Conservation (phyloP, 768 basidiomycete genomes). For the Scleroderma citrinum region DNA sequence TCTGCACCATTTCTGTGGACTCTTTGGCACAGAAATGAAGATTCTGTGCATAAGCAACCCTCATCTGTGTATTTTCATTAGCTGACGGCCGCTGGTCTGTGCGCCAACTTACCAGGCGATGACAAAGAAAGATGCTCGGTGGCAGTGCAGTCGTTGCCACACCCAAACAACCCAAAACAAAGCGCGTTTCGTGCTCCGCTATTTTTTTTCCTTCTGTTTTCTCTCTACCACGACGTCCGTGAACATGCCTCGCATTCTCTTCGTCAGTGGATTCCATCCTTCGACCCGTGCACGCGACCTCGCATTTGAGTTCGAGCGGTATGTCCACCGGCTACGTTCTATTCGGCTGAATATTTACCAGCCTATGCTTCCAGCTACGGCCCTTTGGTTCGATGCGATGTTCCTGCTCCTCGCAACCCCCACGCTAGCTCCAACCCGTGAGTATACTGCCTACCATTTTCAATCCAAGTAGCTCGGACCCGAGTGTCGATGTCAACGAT, state of each 20-base stretch:
- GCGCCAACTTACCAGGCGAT: too few relatives aligned
- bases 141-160: constrained; percentile 26
- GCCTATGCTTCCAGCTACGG: constrained; percentile 53
- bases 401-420: constrained; percentile 80
- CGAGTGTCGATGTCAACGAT: constrained; percentile 24
- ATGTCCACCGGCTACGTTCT: constrained; percentile 10
- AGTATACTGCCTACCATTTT: constrained; percentile 37
- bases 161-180: constrained; percentile 30
- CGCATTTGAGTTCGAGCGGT: constrained; percentile 87
- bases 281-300: constrained; percentile 79
- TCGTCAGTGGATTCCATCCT: constrained; percentile 81
- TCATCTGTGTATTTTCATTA: constrained; percentile 3
- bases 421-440: constrained; percentile 74
- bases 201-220: constrained; percentile 9
- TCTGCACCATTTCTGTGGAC: constrained; percentile 5
- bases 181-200: constrained; percentile 27
- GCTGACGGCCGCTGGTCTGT: too few relatives aligned
- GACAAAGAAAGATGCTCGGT: background rate
- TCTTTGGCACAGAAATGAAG: constrained; percentile 2
- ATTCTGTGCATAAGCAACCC: constrained; percentile 16
- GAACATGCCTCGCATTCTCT: constrained; percentile 74
- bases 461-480: constrained; percentile 33
- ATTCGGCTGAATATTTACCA: background rate
- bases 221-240: constrained; percentile 19
- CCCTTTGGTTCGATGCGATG: constrained; percentile 82